These are phyloP conservation scores for Phoma sp. DNA, from an alignment of 2,329 filamentous ascomycete species.

Conservation along the genomic window DNA sequence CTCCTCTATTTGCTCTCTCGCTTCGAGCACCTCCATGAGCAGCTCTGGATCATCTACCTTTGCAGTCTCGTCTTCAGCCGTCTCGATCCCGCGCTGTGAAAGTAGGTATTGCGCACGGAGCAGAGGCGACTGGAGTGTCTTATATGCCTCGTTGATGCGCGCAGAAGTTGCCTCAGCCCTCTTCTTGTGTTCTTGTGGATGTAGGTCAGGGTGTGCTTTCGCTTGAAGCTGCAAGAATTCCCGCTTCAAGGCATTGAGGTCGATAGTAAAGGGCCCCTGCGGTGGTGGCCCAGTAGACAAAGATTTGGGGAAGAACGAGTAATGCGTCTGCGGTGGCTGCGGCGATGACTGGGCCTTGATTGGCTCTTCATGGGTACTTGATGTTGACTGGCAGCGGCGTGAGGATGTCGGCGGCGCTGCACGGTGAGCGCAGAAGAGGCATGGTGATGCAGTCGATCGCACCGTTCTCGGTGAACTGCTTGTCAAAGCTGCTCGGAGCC, in stretches of 20 bases:
- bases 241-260: conserved; percentile 71
- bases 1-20: conserved; percentile 65
- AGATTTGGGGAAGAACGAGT: conserved; percentile 85
- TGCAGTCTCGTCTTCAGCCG: conserved; percentile 77
- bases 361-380: conserved; percentile 23
- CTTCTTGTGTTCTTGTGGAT: conserved; percentile 56
- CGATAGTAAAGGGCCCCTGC: conserved; percentile 73
- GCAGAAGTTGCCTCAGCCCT: conserved; percentile 79
- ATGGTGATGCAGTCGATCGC: conserved; percentile 27
- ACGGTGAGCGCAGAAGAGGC: conserved; percentile 31
- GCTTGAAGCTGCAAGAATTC: conserved; percentile 89
- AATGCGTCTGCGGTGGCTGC: conserved; percentile 64
- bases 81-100: conserved; percentile 72
- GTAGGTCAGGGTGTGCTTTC: conserved; percentile 74
- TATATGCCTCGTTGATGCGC: conserved; percentile 89
- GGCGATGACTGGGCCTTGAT: conserved; percentile 19
- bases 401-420: conserved; percentile 13
- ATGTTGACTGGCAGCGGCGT: conserved; percentile 35
- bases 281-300: conserved; percentile 81
- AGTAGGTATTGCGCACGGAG: conserved; percentile 88
- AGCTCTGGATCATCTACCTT: conserved; percentile 73
- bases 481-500: conserved; percentile 32
- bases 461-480: conserved; percentile 22
- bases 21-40: conserved; percentile 80
- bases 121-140: conserved; percentile 79